Conservation (phyloP, 2,329 filamentous ascomycete genomes). For the Xylariaceae sp. region DNA sequence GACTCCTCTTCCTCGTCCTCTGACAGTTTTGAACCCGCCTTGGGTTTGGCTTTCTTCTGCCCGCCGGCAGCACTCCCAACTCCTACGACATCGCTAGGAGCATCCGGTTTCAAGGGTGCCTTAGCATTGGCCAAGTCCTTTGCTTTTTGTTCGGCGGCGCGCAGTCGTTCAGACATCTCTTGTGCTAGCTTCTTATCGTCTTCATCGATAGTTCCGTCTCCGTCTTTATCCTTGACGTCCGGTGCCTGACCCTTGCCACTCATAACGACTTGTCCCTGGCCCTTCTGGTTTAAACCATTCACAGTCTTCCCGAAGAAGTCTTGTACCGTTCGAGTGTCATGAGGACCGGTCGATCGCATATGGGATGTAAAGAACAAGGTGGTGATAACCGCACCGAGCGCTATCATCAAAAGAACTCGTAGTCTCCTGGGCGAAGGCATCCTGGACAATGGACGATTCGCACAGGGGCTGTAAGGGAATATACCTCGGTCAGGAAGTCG, state of each 20-base stretch:
- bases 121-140: slow-evolving; percentile 72
- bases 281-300: slow-evolving; percentile 52
- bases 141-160: slow-evolving; percentile 68
- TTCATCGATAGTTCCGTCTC: slow-evolving; percentile 58
- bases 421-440: slow-evolving; percentile 75
- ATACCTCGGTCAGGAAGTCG: not conserved
- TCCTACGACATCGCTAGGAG: slow-evolving; percentile 60
- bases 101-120: slow-evolving; percentile 61
- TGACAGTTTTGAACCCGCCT: slow-evolving; percentile 55
- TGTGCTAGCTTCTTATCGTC: slow-evolving; percentile 57
- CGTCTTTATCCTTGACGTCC: slow-evolving; percentile 52
- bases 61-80: slow-evolving; percentile 60
- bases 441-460: slow-evolving; percentile 4
- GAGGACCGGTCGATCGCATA: slow-evolving; percentile 53
- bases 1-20: slow-evolving; percentile 51
- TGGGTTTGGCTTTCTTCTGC: slow-evolving; percentile 45
- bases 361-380: slow-evolving; percentile 74
- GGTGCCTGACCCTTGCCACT: slow-evolving; percentile 42
- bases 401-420: slow-evolving; percentile 66
- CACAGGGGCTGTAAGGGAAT: not conserved
- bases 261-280: slow-evolving; percentile 43
- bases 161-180: slow-evolving; percentile 63
- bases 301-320: slow-evolving; percentile 66
- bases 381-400: slow-evolving; percentile 66
- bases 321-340: slow-evolving; percentile 46